A percentile compares a stretch with the other conserved stretches of the same genome.
Conservation (phyloP, 306 rosid species). For the Cucurbita moschata region DNA sequence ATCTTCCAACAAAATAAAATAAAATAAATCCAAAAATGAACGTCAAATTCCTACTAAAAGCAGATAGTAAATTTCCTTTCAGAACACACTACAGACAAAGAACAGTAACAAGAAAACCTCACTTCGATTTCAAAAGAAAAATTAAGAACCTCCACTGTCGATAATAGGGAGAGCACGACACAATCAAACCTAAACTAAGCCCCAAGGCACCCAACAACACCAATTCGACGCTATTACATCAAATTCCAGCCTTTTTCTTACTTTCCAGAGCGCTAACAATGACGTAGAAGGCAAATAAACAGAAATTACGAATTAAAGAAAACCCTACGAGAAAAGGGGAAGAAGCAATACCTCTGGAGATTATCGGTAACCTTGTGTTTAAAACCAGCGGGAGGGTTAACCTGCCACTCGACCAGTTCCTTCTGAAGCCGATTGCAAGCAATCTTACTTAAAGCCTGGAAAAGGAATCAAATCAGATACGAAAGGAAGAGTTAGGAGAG, state of each 20-base stretch:
- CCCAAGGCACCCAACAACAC: not conserved
- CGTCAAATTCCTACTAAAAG: not conserved
- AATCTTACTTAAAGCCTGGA: slow-evolving; percentile 81
- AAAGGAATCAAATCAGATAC: not conserved
- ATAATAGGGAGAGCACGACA: not conserved
- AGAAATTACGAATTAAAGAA: not conserved
- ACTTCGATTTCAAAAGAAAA: not conserved
- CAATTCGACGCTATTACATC: not conserved
- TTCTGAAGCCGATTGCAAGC: slow-evolving; percentile 99
- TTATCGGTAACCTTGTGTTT: slow-evolving; percentile 94
- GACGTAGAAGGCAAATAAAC: not conserved
- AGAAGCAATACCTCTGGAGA: slow-evolving; percentile 56
- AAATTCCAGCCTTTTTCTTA: not conserved
- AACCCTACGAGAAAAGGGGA: slow-evolving; percentile 4
- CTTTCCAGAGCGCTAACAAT: too few relatives aligned
- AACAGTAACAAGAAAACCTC: not conserved
- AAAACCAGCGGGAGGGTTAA: slow-evolving; percentile 88
- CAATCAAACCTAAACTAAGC: not conserved
- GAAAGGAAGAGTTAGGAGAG: not conserved
- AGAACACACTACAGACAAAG: not conserved
- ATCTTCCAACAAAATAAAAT: slow-evolving; percentile 29
- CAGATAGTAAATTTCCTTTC: not conserved
- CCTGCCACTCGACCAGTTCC: slow-evolving; percentile 97
- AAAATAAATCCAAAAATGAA: not conserved
- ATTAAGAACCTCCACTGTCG: not conserved